Percentiles rank a stretch among this genome's conserved stretches.
These are phyloP conservation scores for Lepiota venenata DNA, from an alignment of 768 basidiomycete genomes.

Conservation along the genomic window DNA sequence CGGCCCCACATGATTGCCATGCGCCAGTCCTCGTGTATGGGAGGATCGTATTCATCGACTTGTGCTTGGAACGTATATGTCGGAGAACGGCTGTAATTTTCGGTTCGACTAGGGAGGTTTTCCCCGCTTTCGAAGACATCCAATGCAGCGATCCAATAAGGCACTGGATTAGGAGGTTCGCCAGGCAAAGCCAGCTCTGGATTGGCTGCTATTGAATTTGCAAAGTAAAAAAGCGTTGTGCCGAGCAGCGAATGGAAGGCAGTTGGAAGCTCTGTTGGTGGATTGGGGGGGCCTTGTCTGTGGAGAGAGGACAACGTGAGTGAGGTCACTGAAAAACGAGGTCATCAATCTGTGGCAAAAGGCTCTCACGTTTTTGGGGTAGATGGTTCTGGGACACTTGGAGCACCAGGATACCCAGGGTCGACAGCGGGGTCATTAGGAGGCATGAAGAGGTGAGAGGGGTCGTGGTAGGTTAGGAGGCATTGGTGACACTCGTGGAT, in stretches of 20 bases:
- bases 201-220: conserved; percentile 54
- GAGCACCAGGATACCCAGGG: not conserved
- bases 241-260: conserved; percentile 68
- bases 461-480: conserved; percentile 50
- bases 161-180: conserved; percentile 47
- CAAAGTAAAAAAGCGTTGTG: conserved; percentile 60
- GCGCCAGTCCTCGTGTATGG: conserved; percentile 59
- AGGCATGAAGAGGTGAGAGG: conserved; percentile 43
- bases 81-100: not conserved
- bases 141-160: conserved; percentile 67
- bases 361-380: not conserved
- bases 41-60: not conserved
- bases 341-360: not conserved
- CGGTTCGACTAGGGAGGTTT: conserved; percentile 37
- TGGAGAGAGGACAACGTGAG: conserved; percentile 4
- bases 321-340: not conserved
- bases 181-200: conserved; percentile 46
- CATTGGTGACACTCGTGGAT: conserved; percentile 71
- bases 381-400: not conserved
- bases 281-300: conserved; percentile 26
- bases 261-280: conserved; percentile 48
- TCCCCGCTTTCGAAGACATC: conserved; percentile 72
- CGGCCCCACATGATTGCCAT: conserved; percentile 69
- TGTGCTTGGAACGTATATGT: not conserved
- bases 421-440: conserved; percentile 10